Evolutionary conservation across 2,329 filamentous ascomycete species (phyloP), one percentile per base, ranked within the genome.

Genomic region (Thermothelomyces thermophilus): DNA sequence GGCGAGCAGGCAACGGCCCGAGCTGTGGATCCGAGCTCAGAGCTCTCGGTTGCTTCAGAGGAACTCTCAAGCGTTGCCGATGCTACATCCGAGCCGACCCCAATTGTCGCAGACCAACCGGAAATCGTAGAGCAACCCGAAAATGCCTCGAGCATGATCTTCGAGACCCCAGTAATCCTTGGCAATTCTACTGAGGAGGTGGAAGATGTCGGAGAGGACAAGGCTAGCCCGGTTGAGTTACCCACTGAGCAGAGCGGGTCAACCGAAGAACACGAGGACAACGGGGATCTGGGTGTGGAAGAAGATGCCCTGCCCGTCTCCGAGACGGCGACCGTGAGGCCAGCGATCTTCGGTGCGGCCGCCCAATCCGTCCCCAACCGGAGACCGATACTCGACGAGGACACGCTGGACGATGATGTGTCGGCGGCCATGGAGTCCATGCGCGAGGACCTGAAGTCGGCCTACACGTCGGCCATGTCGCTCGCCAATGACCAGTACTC

Each of bases 401-500:
- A 76, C 36, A 61, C 66, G 2, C 64, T 68, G 39, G 64, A 66
- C 17, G 69, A 71, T 16, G 69, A 71, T 31, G 61, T 66, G 1
- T 66, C 72, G 2, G 67, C 60, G 45, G 61, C 62, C 16, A 50
- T 66, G 11, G 66, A 66, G 5, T 60, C 65, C 3, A 63, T 67
- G 28, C 63, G 60, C 3, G 53, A 60, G 2, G 60, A 62, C 3
- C 52, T 64, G 1, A 60, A 59, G 28, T 59, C 63, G 6, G 79
- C 76, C 7, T 90, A 88, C 64, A 77, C 76, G 8, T 76, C 76
- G 20, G 86, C 86, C 17, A 66, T 86, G 9, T 78, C 77, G 37
- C 71, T 76, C 35, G 87, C 86, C 3, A 79, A 80, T n/a, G 73
- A 80, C 35, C 82, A 84, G 47, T 87, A 87, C 58, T 76, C 76